Evolutionary conservation across 805 yeast genomes (phyloP).

Genomic region (Phaffomyces thermotolerans): DNA sequence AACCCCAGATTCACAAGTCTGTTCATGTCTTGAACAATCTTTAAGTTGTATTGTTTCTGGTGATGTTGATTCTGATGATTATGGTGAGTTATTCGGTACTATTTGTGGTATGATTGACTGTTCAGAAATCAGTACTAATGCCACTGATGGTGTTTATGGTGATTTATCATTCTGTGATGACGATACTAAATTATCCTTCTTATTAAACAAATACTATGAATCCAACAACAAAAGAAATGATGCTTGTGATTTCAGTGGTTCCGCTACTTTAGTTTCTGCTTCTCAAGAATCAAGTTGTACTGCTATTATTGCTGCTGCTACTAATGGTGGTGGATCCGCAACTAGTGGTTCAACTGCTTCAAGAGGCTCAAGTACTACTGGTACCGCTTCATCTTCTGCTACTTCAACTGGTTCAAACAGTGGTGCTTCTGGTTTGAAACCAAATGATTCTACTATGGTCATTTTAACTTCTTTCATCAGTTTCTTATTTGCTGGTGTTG

Average conservation of each 20-base stretch:
- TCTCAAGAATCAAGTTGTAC: conserved; percentile 25
- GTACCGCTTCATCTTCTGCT: conserved; percentile 22
- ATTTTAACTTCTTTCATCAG: conserved; percentile 18
- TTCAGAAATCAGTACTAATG: conserved; percentile 53
- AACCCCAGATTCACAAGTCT: conserved; percentile 59
- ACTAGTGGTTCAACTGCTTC: conserved; percentile 12
- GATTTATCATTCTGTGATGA: conserved; percentile 66
- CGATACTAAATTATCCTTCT: conserved; percentile 59
- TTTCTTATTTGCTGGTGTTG: conserved; percentile 39
- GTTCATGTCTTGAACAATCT: conserved; percentile 52
- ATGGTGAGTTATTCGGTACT: conserved; percentile 48
- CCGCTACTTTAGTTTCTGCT: conserved; percentile 46
- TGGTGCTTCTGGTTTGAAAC: conserved; percentile 11
- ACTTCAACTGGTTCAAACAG: conserved; percentile 18
- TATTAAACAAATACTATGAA: conserved; percentile 60
- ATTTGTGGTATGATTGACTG: conserved; percentile 58
- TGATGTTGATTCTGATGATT: conserved; percentile 46
- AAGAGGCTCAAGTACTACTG: conserved; percentile 9
- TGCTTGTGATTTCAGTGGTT: conserved; percentile 69
- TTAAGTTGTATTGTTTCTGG: conserved; percentile 52
- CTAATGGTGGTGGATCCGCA: neutral
- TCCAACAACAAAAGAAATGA: conserved; percentile 35
- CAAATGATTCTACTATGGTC: conserved; percentile 8
- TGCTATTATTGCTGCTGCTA: conserved; percentile 17
- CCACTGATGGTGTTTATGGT: conserved; percentile 62